phyloP scores from a whole-genome alignment of 1,284 basidiomycete species.

The Inonotus hispidus region DNA sequence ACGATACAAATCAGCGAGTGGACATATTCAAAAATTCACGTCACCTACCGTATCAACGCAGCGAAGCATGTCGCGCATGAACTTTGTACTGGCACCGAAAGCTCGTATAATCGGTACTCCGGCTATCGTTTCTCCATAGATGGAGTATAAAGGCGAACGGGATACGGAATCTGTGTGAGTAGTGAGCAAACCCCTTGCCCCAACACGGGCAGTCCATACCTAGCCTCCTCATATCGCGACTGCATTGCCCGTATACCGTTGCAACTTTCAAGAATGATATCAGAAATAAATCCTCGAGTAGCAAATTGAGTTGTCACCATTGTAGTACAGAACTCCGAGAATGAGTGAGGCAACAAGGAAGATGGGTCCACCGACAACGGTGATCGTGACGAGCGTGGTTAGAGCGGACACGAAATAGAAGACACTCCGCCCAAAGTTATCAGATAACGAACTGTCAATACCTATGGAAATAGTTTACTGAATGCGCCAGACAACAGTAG shows the following conservation, averaged over 20 bases:
- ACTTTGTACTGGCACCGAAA: constrained; percentile 83
- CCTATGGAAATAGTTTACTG: constrained; percentile 35
- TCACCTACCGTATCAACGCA: constrained; percentile 72
- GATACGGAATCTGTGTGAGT: constrained; percentile 69
- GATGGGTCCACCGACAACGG: constrained; percentile 71
- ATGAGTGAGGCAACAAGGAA: constrained; percentile 61
- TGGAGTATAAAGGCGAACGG: constrained; percentile 86
- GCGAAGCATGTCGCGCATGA: constrained; percentile 81
- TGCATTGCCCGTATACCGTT: constrained; percentile 81
- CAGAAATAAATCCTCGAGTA: background rate
- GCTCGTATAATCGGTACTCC: constrained; percentile 86
- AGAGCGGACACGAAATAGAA: constrained; percentile 51
- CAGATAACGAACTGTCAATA: constrained; percentile 81
- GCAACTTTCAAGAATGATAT: constrained; percentile 31
- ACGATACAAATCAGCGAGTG: constrained; percentile 8
- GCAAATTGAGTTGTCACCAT: constrained; percentile 38
- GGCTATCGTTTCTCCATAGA: constrained; percentile 87
- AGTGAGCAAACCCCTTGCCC: background rate
- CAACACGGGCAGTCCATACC: constrained; percentile 37
- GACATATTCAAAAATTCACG: background rate
- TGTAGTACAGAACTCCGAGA: constrained; percentile 65
- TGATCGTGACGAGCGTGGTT: constrained; percentile 75
- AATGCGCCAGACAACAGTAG: background rate
- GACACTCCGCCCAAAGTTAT: constrained; percentile 79
- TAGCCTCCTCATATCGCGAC: constrained; percentile 83